phyloP scores from a whole-genome alignment of 2,329 filamentous ascomycete genomes.

The Colletotrichum liaoningense region DNA sequence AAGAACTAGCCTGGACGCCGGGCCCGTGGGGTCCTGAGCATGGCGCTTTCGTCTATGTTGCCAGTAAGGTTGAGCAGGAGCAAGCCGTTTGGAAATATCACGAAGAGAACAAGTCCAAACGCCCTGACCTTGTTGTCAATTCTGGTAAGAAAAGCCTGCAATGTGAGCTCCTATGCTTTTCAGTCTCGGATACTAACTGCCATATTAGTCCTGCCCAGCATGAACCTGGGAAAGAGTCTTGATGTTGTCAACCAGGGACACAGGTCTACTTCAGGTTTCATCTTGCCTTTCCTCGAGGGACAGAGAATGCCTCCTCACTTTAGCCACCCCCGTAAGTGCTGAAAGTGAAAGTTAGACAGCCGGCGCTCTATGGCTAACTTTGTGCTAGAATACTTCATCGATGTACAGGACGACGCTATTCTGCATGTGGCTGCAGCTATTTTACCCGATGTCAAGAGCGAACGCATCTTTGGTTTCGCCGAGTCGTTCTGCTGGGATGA shows the following conservation, averaged over 20 bases:
- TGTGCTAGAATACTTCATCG: slow-evolving; percentile 54
- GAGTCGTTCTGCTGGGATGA: slow-evolving; percentile 58
- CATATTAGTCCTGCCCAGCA: slow-evolving; percentile 45
- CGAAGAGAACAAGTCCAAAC: slow-evolving; percentile 42
- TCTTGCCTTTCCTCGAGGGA: slow-evolving; percentile 40
- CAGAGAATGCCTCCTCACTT: background rate
- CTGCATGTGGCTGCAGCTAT: slow-evolving; percentile 65
- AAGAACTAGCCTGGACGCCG: slow-evolving; percentile 49
- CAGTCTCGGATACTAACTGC: slow-evolving; percentile 35
- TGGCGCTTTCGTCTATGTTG: slow-evolving; percentile 46
- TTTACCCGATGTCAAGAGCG: slow-evolving; percentile 53
- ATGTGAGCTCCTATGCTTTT: background rate
- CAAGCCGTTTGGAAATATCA: slow-evolving; percentile 51
- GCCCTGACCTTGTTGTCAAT: slow-evolving; percentile 29
- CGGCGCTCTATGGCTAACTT: background rate
- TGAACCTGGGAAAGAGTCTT: slow-evolving; percentile 41
- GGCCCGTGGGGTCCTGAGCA: slow-evolving; percentile 46
- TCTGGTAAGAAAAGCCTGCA: background rate
- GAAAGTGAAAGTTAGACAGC: background rate
- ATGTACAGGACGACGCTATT: slow-evolving; percentile 60
- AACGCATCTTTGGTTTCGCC: slow-evolving; percentile 67
- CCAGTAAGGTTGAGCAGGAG: slow-evolving; percentile 53
- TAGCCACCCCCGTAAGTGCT: background rate
- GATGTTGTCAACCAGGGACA: slow-evolving; percentile 38
- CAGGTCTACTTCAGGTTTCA: slow-evolving; percentile 39